phyloP scores from a whole-genome alignment of 257 asterid species.

The Datura wrightii region DNA sequence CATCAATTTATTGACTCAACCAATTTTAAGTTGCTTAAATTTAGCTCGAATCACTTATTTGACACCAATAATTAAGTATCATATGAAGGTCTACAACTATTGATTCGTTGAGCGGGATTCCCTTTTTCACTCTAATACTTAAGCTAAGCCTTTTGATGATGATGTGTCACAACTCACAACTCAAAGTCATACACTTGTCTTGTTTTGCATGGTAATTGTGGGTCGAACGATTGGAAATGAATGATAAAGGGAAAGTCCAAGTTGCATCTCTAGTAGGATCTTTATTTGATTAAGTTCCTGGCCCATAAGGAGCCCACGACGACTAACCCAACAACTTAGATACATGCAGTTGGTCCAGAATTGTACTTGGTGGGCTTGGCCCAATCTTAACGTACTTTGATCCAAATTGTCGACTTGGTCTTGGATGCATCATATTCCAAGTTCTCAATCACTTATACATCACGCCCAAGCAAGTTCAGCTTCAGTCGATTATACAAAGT shows the following conservation, averaged over 20 bases:
- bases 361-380: background rate
- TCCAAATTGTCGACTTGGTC: background rate
- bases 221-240: background rate
- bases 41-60: background rate
- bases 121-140: background rate
- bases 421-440: background rate
- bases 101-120: background rate
- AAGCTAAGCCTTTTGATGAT: background rate
- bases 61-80: background rate
- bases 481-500: background rate
- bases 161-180: background rate
- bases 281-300: too few relatives aligned
- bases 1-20: too few relatives aligned
- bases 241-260: background rate
- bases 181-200: background rate
- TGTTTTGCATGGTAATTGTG: background rate
- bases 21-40: background rate
- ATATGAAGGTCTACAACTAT: too few relatives aligned
- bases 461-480: background rate
- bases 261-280: too few relatives aligned
- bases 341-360: background rate
- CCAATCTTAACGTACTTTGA: background rate
- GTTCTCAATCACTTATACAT: background rate
- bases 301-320: background rate
- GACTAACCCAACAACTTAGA: background rate